These are phyloP conservation scores for Beauveria sp. DNA, from an alignment of 2,329 filamentous ascomycete species.

Conservation along the genomic window DNA sequence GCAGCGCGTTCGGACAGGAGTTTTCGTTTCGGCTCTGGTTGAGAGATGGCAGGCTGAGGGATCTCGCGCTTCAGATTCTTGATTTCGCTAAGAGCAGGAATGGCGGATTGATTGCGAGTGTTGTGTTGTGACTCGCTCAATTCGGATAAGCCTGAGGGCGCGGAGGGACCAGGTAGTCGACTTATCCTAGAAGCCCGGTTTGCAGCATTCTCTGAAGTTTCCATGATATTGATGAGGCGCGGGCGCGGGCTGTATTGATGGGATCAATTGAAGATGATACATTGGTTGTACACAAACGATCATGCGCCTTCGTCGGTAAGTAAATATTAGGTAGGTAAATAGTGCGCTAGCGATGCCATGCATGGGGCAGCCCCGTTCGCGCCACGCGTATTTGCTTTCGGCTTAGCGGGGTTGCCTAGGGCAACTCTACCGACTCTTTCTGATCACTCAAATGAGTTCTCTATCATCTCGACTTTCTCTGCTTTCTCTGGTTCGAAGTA, in stretches of 20 bases:
- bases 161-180: constrained; percentile 9
- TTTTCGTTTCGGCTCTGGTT: constrained; percentile 54
- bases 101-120: constrained; percentile 37
- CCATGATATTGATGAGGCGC: constrained; percentile 5
- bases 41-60: constrained; percentile 34
- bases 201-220: constrained; percentile 7
- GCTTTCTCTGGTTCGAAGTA: too few species aligned
- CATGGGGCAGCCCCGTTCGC: not conserved
- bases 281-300: not conserved
- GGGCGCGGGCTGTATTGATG: not conserved
- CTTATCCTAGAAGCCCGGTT: constrained; percentile 9
- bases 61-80: constrained; percentile 45
- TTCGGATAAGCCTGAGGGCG: constrained; percentile 36
- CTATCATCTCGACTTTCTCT: too few species aligned
- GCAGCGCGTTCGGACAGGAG: constrained; percentile 46
- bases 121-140: constrained; percentile 56
- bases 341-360: not conserved
- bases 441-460: too few species aligned
- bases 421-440: not conserved
- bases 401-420: constrained; percentile 6
- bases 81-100: constrained; percentile 29
- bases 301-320: not conserved
- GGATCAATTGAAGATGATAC: not conserved
- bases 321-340: too few species aligned
- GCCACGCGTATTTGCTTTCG: constrained; percentile 9